These are phyloP conservation scores for Phyllostachys edulis DNA, from an alignment of 176 grass and related monocot species.

Conservation along the genomic window DNA sequence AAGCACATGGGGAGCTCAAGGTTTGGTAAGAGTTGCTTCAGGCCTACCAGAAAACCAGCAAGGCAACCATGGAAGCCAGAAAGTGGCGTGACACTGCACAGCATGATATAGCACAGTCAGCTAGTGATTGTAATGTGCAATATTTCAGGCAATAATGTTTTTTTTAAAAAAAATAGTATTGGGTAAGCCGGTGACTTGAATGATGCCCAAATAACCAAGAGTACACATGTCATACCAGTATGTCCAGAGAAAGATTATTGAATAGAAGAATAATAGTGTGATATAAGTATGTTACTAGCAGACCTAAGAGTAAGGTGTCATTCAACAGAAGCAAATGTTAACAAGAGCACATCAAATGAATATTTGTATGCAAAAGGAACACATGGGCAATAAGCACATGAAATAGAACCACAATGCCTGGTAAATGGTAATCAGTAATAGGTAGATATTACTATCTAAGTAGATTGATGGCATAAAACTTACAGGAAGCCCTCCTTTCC, in stretches of 20 bases:
- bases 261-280: neutral
- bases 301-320: neutral
- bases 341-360: neutral
- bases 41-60: conserved; percentile 85
- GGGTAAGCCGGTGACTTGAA: neutral
- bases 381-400: neutral
- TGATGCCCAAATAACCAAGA: neutral
- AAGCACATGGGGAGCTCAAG: conserved; percentile 91
- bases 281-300: neutral
- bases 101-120: neutral
- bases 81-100: conserved; percentile 76
- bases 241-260: neutral
- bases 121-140: neutral
- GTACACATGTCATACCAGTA: neutral
- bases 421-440: conserved; percentile 16
- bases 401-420: neutral
- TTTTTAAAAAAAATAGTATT: neutral
- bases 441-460: neutral
- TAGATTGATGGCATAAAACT: conserved; percentile 18
- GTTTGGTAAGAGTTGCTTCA: conserved; percentile 93
- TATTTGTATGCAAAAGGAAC: neutral
- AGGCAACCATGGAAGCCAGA: conserved; percentile 92
- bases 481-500: conserved; percentile 97
- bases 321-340: neutral
- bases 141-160: neutral